These are phyloP conservation scores for Clavispora fructus DNA, from an alignment of 805 yeast species.

Conservation along the genomic window DNA sequence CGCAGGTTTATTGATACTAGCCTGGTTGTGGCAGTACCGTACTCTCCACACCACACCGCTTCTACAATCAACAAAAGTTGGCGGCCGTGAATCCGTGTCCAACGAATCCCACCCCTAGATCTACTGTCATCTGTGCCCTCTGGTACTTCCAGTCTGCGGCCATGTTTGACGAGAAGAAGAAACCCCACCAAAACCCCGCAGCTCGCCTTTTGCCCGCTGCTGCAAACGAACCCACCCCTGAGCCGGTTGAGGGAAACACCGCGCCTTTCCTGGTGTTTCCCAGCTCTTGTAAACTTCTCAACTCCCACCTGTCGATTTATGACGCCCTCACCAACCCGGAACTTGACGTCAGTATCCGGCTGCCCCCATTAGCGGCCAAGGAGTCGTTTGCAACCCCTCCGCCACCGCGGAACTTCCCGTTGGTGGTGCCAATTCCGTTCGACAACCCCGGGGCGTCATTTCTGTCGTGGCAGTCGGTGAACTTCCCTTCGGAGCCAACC, in stretches of 20 bases:
- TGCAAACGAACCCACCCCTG: background rate
- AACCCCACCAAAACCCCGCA: background rate
- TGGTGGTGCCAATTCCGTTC: background rate
- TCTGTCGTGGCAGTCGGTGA: constrained; percentile 29
- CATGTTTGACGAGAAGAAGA: background rate
- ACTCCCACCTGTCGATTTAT: constrained; percentile 35
- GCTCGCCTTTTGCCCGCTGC: background rate
- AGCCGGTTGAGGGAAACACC: background rate
- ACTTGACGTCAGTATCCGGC: constrained; percentile 21
- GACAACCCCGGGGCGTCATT: constrained; percentile 7
- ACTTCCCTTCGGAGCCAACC: constrained; percentile 14
- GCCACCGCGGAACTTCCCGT: constrained; percentile 1
- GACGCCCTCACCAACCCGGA: constrained; percentile 38
- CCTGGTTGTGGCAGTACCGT: too few relatives aligned
- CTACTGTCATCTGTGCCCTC: background rate
- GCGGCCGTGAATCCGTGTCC: too few relatives aligned
- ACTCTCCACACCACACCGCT: too few relatives aligned
- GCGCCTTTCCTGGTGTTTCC: background rate
- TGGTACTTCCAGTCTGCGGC: background rate
- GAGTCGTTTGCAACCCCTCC: constrained; percentile 1
- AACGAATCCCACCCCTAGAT: too few relatives aligned
- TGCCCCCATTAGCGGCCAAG: background rate
- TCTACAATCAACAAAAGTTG: too few relatives aligned
- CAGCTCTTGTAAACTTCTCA: constrained; percentile 20
- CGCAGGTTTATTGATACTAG: too few relatives aligned